Base-by-base conservation (phyloP, 768 basidiomycete species). In the Auricularia heimuer region DNA sequence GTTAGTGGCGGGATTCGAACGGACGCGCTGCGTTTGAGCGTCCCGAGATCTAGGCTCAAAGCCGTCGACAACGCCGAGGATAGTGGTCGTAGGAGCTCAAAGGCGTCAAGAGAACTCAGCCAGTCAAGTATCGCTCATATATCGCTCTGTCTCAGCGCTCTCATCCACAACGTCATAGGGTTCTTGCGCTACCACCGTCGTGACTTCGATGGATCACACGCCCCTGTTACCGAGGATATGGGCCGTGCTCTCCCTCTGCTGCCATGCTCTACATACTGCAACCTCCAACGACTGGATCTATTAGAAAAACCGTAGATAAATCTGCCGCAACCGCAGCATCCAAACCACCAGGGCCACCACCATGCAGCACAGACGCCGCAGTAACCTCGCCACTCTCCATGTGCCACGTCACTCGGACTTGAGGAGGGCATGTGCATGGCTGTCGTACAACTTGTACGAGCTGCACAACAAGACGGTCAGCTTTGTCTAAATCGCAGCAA, bases 371-470 rank as follows among this genome's bases (percentile, higher is more conserved):
- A 1, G 6, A 8, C 21, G 18, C 47, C 47, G 18, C 47, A 6
- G 18, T 21, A 16, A 6, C 47, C 18, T 18, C 47, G 47, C 47
- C 18, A 8, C 44, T 45, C 11, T 18, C 6, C 47, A 6, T 6
- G 18, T 51, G 47, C 21, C 37, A 62, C 29, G 64, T 69, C 60
- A 73, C 67, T 77, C 68, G 56, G 76, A 79, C 77, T 88, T 89
- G 62, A 85, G 75, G 68, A 92, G 81, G 54, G 77, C 70, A 65
- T 78, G 82, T 74, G 82, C 85, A 73, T 89, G 88, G 69, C 83
- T 83, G 74, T 91, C 86, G 70, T 86, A 90, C 21, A 90, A 78
- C 77, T 90, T 92, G 65, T 83, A 81, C 63, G 83, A 83, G 74
- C 90, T 92, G 69, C 21, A 65, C n/a, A 61, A 51, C 14, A 16